Percentiles rank a stretch among this genome's conserved stretches.
Conservation (phyloP, 2,329 filamentous ascomycete genomes). For the Alternaria triticina region DNA sequence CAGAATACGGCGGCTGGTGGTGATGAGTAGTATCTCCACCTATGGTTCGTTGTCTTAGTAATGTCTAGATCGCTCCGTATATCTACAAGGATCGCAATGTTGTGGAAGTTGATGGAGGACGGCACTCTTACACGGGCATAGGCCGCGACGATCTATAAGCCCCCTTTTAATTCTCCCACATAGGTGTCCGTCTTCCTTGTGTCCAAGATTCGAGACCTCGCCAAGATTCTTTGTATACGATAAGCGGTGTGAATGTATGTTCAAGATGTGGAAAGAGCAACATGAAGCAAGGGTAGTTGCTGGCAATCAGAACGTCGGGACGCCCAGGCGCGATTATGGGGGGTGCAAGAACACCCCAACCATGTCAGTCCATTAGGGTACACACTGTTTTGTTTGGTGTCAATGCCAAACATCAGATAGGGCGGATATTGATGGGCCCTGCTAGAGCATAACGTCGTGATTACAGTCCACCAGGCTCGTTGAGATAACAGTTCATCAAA, state of each 20-base stretch:
- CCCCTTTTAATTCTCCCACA: not conserved
- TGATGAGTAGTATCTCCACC: not conserved
- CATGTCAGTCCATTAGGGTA: too few species aligned
- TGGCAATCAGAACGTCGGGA: not conserved
- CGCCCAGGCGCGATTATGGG: too few species aligned
- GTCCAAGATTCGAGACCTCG: not conserved
- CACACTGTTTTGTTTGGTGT: too few species aligned
- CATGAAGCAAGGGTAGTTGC: not conserved
- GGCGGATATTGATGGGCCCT: too few species aligned
- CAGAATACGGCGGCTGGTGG: not conserved
- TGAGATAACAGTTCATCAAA: constrained; percentile 1
- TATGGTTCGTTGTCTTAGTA: not conserved
- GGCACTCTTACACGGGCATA: too few species aligned
- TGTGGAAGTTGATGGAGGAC: not conserved
- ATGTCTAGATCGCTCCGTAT: not conserved
- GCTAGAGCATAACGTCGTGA: not conserved
- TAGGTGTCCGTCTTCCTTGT: not conserved
- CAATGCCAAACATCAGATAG: not conserved
- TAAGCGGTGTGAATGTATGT: not conserved
- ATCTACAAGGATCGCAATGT: not conserved
- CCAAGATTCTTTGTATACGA: not conserved
- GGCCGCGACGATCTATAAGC: not conserved
- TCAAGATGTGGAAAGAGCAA: not conserved
- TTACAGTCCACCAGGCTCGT: not conserved
- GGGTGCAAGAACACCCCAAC: not conserved